These are phyloP conservation scores for Colletotrichum chrysophilum DNA, from an alignment of 2,329 filamentous ascomycete genomes.

Conservation along the genomic window DNA sequence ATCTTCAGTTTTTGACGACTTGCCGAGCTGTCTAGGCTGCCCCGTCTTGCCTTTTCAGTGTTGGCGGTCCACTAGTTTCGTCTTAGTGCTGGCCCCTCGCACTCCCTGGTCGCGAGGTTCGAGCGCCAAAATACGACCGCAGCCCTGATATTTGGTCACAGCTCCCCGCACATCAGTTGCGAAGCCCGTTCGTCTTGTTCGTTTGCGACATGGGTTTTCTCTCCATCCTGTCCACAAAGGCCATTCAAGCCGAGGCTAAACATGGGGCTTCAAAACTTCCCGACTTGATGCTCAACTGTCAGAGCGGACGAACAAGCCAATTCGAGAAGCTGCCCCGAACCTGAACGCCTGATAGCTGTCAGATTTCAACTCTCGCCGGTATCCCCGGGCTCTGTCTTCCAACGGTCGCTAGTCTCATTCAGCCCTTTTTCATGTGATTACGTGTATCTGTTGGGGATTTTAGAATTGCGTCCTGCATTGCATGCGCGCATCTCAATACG, in stretches of 20 bases:
- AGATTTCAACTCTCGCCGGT: neutral
- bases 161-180: neutral
- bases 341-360: neutral
- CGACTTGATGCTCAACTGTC: neutral
- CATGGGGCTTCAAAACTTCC: neutral
- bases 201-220: neutral
- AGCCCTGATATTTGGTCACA: neutral
- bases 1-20: neutral
- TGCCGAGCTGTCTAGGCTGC: neutral
- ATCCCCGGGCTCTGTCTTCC: neutral
- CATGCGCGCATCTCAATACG: neutral
- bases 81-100: neutral
- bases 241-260: neutral
- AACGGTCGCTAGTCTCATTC: neutral
- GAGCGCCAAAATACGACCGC: neutral
- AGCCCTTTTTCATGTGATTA: neutral
- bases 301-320: neutral
- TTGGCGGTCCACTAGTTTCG: neutral
- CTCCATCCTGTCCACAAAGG: neutral
- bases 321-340: neutral
- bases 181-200: neutral
- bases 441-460: neutral
- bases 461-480: neutral
- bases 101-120: neutral
- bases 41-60: neutral